Percentiles rank a stretch among this genome's conserved stretches.
These are phyloP conservation scores for Crucihimalaya himalaica DNA, from an alignment of 345 rosid genomes.

Conservation along the genomic window DNA sequence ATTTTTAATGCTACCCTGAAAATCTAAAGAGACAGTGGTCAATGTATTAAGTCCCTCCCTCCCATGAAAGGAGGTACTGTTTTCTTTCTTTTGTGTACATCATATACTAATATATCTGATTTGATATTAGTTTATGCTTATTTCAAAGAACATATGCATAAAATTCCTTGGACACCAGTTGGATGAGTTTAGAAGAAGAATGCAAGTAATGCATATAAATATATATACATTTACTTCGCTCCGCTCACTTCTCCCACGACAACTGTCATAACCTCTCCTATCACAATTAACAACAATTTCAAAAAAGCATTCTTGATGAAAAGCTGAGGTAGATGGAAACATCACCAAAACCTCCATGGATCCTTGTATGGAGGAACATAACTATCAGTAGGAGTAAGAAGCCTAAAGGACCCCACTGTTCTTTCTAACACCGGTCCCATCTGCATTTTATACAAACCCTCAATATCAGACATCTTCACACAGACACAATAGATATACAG, in stretches of 20 bases:
- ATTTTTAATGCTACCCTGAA: constrained; percentile 12
- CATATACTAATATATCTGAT: background rate
- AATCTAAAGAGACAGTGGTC: constrained; percentile 5
- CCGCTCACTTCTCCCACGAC: background rate
- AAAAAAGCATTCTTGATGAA: background rate
- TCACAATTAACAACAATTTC: constrained; percentile 10
- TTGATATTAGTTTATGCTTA: background rate
- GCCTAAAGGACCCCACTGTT: constrained; percentile 73
- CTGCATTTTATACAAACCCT: constrained; percentile 45
- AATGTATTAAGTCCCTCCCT: background rate
- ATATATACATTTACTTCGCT: background rate
- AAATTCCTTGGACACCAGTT: background rate
- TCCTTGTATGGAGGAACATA: constrained; percentile 96
- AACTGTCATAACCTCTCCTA: constrained; percentile 20
- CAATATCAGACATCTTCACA: constrained; percentile 27
- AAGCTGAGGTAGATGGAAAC: constrained; percentile 10
- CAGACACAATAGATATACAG: constrained; percentile 5
- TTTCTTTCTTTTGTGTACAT: background rate
- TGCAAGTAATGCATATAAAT: background rate
- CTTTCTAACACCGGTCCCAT: constrained; percentile 80
- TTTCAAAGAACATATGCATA: background rate
- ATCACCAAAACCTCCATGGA: constrained; percentile 99
- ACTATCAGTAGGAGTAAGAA: constrained; percentile 69
- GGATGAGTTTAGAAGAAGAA: background rate
- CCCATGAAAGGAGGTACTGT: background rate